These are phyloP conservation scores for Pythium pyrilobum DNA, from an alignment of 352 stramenopile species.

Conservation along the genomic window DNA sequence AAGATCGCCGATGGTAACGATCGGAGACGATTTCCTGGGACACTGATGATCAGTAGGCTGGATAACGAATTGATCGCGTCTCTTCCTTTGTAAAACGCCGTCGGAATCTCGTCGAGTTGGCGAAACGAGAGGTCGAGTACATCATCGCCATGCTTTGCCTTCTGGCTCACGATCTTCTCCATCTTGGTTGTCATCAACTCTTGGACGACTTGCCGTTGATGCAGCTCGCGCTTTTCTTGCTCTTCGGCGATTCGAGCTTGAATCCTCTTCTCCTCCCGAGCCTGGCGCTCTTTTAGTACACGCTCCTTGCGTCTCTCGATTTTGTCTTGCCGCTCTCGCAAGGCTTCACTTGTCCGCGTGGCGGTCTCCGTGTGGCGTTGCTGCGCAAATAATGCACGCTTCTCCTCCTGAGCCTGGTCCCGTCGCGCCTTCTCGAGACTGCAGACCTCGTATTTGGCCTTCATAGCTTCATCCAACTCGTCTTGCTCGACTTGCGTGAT, in stretches of 20 bases:
- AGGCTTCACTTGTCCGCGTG: conserved; percentile 50
- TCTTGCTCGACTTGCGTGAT: conserved; percentile 42
- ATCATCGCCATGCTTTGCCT: conserved; percentile 50
- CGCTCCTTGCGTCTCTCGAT: conserved; percentile 52
- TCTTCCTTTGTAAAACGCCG: conserved; percentile 40
- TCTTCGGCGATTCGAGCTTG: conserved; percentile 33
- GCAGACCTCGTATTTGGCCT: conserved; percentile 52
- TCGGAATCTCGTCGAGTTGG: conserved; percentile 33
- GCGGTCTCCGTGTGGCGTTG: conserved; percentile 45
- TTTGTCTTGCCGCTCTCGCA: conserved; percentile 62
- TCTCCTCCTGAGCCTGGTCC: conserved; percentile 39
- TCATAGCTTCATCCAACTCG: conserved; percentile 37
- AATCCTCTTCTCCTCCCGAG: conserved; percentile 47
- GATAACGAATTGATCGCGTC: conserved; percentile 47
- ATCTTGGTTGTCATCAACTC: conserved; percentile 54
- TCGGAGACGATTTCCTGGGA: conserved; percentile 48
- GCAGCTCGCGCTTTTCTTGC: conserved; percentile 30
- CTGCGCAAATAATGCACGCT: conserved; percentile 33
- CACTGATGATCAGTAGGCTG: conserved; percentile 58
- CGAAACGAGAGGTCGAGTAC: conserved; percentile 34
- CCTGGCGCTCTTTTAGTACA: conserved; percentile 51
- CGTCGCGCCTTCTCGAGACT: conserved; percentile 39
- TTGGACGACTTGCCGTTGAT: conserved; percentile 45
- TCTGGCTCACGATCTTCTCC: conserved; percentile 40
- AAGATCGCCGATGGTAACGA: conserved; percentile 42